phyloP scores from a whole-genome alignment of 495 filamentous ascomycete genomes.

The Annulohypoxylon maeteangense region DNA sequence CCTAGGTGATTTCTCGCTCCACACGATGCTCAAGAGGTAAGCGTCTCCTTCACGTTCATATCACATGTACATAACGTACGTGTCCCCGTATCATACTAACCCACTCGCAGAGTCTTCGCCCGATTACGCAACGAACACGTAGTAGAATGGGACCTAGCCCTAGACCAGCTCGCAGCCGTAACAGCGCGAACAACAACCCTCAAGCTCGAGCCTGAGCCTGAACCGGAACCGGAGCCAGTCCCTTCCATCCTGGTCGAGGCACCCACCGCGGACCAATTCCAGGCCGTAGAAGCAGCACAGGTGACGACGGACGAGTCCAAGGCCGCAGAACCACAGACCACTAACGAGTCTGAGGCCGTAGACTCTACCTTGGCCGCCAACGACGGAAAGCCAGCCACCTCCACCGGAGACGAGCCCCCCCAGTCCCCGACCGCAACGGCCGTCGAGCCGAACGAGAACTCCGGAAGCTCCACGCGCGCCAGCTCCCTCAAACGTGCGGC shows the following conservation, averaged over 20 bases:
- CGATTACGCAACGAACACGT: constrained; percentile 9
- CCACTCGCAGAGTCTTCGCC: constrained; percentile 11
- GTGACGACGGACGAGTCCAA: constrained; percentile 1
- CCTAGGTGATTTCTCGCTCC: constrained; percentile 19
- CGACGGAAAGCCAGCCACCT: background rate
- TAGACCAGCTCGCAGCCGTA: background rate
- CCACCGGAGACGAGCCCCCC: background rate
- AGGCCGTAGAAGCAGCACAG: constrained; percentile 1
- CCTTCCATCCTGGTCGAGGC: background rate
- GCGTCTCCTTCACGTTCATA: background rate
- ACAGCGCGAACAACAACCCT: background rate
- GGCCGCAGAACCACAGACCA: background rate
- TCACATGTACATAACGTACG: too few relatives aligned
- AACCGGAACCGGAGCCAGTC: constrained; percentile 7
- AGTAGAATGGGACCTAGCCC: constrained; percentile 27
- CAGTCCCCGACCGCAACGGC: constrained; percentile 5
- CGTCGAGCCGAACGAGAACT: background rate
- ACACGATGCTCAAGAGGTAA: constrained; percentile 30
- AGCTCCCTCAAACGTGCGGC: constrained; percentile 6
- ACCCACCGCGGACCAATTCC: background rate
- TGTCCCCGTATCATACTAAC: constrained; percentile 8
- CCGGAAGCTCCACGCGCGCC: constrained; percentile 5
- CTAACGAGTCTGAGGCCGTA: constrained; percentile 17
- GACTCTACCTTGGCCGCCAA: background rate
- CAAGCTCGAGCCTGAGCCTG: constrained; percentile 19